Evolutionary conservation across 805 yeast genomes (phyloP), one percentile per base, ranked within the genome.

Genomic region (Debaryomyces tyrocola): DNA sequence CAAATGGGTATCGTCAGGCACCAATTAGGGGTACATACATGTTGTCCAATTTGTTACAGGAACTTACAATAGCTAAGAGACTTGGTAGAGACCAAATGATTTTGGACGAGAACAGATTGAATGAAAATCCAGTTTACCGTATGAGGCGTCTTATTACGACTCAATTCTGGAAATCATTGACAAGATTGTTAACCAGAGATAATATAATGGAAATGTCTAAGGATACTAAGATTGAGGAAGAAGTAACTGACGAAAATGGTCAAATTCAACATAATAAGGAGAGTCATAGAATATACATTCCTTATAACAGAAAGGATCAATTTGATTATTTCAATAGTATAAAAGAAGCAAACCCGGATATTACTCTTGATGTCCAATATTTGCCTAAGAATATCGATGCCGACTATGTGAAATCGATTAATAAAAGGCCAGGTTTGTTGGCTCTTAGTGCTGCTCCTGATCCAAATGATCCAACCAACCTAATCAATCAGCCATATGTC

Each of bases 11-110:
- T 67, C 83, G 80, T 33, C 84, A 80, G 54, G 78, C 79, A 45
- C 87, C 84, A 49, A 77, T 90, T 46, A 71, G 96, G 48, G 97
- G 97, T 3, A 90, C 96, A 0, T 90, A 90, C 60, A 87, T 87
- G 91, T 69, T 90, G 41, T 84, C 94, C 0, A 91, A 91, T 64
- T 67, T 91, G 34, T 73, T 90, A 46, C 97, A 90, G 68, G 97
- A 90, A 65, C 73, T 90, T 53, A 89, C 96, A 0, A 82, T 90
- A 50, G 97, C 97, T 11, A 82, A 87, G 60, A 72, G 86, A 46
- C 79, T 83, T 62, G 96, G 96, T 7, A 76, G 92, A 51, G 83
- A 81, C 51, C 86, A 83, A 58, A 82, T 90, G 74, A 74, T 87
- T 41, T 66, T 90, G 49, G 96, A 90, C 63, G 96, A 90, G 62